Evolutionary conservation across 83 land plant genomes (phyloP), one percentile per base, ranked within the genome.

Genomic region (Picea abies): DNA sequence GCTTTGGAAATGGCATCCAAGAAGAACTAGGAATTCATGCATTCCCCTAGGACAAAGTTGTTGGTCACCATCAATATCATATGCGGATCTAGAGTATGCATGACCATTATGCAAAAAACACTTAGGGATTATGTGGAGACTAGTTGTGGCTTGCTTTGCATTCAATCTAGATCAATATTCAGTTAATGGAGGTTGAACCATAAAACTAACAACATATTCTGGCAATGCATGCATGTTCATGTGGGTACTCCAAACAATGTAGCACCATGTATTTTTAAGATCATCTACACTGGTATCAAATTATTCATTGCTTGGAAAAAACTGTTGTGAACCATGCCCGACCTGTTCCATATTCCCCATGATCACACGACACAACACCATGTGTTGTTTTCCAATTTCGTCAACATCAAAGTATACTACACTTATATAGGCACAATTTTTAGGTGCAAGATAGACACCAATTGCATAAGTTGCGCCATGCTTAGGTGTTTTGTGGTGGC

Each of bases 361-460:
- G 3, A 35, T 35, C 37, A 35, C 37, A 35, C 4, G 37, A 3
- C 37, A 35, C 37, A 35, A 35, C 37, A 35, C 37, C 37, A 35
- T 35, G 37, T 35, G 37, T 3, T 81, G 84, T 79, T 87, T 89
- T 12, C 86, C 90, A 82, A 87, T 82, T 5, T 84, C 88, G 61
- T 81, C 94, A 4, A 78, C 73, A 63, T 87, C 90, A 49, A 89
- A 32, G 22, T 76, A 49, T 67, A 75, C 14, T 39, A 77, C 80
- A 87, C 96, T 88, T 79, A 82, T 63, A 49, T 78, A 26, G 19
- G 92, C 35, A 80, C 79, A 80, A 47, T 80, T 69, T 39, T 83
- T 85, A 26, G 96, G 87, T 63, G 87, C 49, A 26, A 94, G 87
- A 87, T 90, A 89, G 81, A 91, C 84, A 49, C 96, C 96, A 69